Base-by-base conservation (phyloP, 805 yeast genomes). In the Millerozyma acaciae region DNA sequence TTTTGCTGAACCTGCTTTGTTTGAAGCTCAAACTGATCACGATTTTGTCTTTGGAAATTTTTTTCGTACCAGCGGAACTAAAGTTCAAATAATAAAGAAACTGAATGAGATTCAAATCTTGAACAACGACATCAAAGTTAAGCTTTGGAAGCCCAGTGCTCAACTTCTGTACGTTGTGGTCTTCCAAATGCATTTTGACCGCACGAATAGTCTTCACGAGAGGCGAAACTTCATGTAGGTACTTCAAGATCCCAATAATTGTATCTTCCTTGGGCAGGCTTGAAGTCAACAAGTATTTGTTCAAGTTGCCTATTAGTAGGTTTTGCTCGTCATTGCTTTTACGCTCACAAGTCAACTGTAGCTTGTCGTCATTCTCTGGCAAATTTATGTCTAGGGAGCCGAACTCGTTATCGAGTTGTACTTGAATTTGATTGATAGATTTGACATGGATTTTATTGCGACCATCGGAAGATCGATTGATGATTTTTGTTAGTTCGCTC, bases 11-110 rank as follows among this genome's bases (percentile, higher is more conserved):
- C 37, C 51, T 58, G 43, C 63, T 62, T 18, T 37, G 39, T 40
- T 43, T 53, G 42, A 60, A 55, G 8, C 46, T 43, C 22, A 60
- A 33, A 16, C 45, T 45, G n/a, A 63, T 41, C 4, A 44, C 38
- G 12, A 66, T 55, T 28, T 53, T 56, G 32, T 65, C 69, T 30
- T 55, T 62, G 24, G 49, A 44, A 6, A 64, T 45, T 47, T 60
- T 62, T 38, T 64, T 66, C 3, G 58, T 40, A 28, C 44, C 40
- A 9, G 53, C 39, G 14, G 49, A 46, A 8, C 39, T 34, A 28
- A 57, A 49, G 39, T 57, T 62, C 32, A 65, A 34, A 33, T 45
- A 41, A 39, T 53, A 64, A 4, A 62, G 45, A 12, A 56, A 50
- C 36, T 61, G 67, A 16, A 63, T 40, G 25, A 42, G 37, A 31